Evolutionary conservation across 495 filamentous ascomycete species (phyloP), one percentile per base, ranked within the genome.

Genomic region (Glonium stellatum): DNA sequence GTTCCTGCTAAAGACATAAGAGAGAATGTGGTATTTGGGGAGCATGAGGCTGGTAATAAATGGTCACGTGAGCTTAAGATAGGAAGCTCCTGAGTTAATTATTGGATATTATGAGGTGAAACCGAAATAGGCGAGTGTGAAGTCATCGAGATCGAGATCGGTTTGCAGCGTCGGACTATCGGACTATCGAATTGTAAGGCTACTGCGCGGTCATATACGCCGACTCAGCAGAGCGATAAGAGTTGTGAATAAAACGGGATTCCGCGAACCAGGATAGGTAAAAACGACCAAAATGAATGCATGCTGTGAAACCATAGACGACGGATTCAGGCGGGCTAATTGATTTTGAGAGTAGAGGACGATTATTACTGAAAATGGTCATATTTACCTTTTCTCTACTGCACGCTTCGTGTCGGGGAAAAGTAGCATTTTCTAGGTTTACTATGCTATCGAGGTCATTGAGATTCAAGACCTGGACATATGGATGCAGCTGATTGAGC

Each of bases 361-460:
- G 6, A 31, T 31, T 31, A 31, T 31, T 31, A 31, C 27, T 31
- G 6, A 31, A 31, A 31, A 31, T 6, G 27, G 27, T 31, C 6
- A 6, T 31, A 39, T 78, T 60, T 77, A 89, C 91, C 83, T 96
- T 95, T 63, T 95, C 90, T 68, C 76, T 78, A 18, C 87, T 81
- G 62, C 85, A 87, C 39, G 89, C 79, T 72, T 95, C 86, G 5
- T 78, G 73, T 60, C 88, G 76, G 0, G 83, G 79, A 66, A 96
- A 96, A 1, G 86, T 82, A 0, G 79, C 82, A 50, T 84, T 82
- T 72, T 97, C 92, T 36, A 97, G 79, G 13, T 75, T 76, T 25
- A 90, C 74, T 70, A 88, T 92, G 21, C 87, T 83, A 0, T 93
- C 88, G 11, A 90, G 74, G 68, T 96, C 88, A 0, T 83, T 83